Evolutionary conservation across 1,284 basidiomycete genomes (phyloP), one percentile per base, ranked within the genome.

Genomic region (Hemileia vastatrix): DNA sequence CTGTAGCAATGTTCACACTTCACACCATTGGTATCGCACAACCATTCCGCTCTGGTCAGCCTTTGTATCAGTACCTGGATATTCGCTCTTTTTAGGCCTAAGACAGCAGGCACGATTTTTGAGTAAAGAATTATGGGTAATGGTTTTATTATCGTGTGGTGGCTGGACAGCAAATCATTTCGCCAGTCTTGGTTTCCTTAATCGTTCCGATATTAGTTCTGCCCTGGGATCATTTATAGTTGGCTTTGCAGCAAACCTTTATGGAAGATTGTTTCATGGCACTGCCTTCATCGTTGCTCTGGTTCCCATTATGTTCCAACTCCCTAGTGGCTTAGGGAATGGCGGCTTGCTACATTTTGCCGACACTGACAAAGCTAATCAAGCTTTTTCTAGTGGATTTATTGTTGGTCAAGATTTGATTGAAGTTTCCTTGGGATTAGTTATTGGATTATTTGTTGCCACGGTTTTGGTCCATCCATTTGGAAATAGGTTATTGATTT

Each of bases 121-220:
- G 67, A 80, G 82, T 15, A 85, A 84, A 68, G 89, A 94, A 73
- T 79, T 88, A 69, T 76, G 77, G 13, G 70, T 79, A 54, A 78
- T 80, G 88, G 83, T 92, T 15, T 68, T 79, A 2, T 84, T 92
- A 64, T 81, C 88, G 0, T 86, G 82, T 64, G 80, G 84, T 11
- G 90, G 90, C 8, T 90, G 86, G 87, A 68, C 67, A 2, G 83
- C 83, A 33, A 90, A 89, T 75, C 83, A 87, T 72, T 90, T 87
- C 71, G 82, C 83, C 1, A 78, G 82, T 1, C 77, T 76, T 23
- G 83, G 81, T 63, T 90, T 90, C 75, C 76, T 78, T 11, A 81
- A 82, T 63, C 85, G 89, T 70, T 82, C 81, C 62, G 86, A 90
- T 72, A 72, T 78, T 21, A 73, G 72, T 2, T 74, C 76, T 1